Conservation (phyloP, 495 filamentous ascomycete genomes). For the Penicillium longicatenatum region DNA sequence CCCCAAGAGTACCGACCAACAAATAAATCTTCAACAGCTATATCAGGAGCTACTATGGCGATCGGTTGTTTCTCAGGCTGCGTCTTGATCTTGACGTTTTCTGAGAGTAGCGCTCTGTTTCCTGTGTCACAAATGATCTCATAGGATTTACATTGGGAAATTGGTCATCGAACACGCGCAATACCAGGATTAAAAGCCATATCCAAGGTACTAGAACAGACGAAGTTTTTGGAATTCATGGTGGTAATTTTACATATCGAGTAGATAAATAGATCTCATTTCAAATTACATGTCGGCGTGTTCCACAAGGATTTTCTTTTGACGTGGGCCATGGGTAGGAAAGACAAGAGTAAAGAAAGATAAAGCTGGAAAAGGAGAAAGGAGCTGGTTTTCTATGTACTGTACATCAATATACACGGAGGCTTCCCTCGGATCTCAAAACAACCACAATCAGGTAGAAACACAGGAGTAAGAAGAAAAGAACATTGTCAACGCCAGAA, state of each 20-base stretch:
- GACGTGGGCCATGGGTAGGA: not conserved
- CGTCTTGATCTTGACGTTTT: not conserved
- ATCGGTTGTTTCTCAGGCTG: not conserved
- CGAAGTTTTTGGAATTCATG: too few species aligned
- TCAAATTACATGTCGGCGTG: not conserved
- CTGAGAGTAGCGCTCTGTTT: not conserved
- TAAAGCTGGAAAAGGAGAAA: slow-evolving; percentile 12
- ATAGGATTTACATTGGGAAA: too few species aligned
- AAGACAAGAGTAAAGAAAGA: not conserved
- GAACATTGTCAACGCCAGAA: slow-evolving; percentile 31
- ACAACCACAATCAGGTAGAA: slow-evolving; percentile 16
- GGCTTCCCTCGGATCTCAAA: slow-evolving; percentile 6
- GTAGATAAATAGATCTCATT: too few species aligned
- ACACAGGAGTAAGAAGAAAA: slow-evolving; percentile 16
- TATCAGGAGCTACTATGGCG: not conserved
- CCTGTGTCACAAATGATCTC: not conserved
- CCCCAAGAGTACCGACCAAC: not conserved
- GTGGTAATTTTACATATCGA: too few species aligned
- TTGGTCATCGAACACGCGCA: too few species aligned
- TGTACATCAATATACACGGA: slow-evolving; percentile 37
- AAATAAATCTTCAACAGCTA: not conserved
- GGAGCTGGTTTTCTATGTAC: slow-evolving; percentile 34
- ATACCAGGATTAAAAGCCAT: too few species aligned
- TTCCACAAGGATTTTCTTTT: not conserved
- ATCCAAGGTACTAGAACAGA: too few species aligned